Evolutionary conservation across 2,329 filamentous ascomycete genomes (phyloP).

Genomic region (Colletotrichum lindemuthianum): DNA sequence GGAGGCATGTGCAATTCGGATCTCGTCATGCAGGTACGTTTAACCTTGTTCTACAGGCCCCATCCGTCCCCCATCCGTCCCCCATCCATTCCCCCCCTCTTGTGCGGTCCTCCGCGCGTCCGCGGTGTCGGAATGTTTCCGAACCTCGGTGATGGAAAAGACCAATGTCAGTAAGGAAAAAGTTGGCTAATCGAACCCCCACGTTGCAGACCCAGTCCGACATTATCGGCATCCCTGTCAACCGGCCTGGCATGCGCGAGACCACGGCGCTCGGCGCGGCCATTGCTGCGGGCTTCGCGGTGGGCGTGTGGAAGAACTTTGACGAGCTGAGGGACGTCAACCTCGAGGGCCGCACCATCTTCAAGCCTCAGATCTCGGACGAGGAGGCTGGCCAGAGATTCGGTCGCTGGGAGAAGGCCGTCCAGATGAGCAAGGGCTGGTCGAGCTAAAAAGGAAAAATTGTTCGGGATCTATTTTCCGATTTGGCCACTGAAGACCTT

Average conservation of each 20-base stretch:
- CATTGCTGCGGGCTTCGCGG: constrained; percentile 83
- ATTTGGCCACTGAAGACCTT: background rate
- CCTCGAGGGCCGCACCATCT: constrained; percentile 73
- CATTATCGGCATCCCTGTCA: constrained; percentile 81
- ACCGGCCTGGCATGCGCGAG: constrained; percentile 83
- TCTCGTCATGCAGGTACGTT: constrained; percentile 74
- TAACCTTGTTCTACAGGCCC: background rate
- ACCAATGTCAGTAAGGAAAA: constrained; percentile 15
- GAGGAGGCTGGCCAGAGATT: constrained; percentile 72
- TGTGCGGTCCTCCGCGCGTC: too few species aligned
- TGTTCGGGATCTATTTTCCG: too few species aligned
- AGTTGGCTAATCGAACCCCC: too few species aligned
- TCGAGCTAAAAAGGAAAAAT: constrained; percentile 43
- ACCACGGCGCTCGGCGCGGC: constrained; percentile 84
- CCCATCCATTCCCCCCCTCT: too few species aligned
- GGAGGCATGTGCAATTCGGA: constrained; percentile 86
- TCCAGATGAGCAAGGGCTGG: constrained; percentile 84
- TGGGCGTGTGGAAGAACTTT: constrained; percentile 78
- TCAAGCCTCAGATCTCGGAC: constrained; percentile 72
- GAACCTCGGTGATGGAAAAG: constrained; percentile 26
- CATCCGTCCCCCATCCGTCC: background rate
- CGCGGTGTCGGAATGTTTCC: constrained; percentile 18
- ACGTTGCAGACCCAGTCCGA: constrained; percentile 74
- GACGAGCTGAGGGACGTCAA: constrained; percentile 79
- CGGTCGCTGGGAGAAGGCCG: constrained; percentile 78